Percentiles rank a stretch among this genome's conserved stretches.
Conservation (phyloP, 345 rosid genomes). For the Hibiscus trionum region DNA sequence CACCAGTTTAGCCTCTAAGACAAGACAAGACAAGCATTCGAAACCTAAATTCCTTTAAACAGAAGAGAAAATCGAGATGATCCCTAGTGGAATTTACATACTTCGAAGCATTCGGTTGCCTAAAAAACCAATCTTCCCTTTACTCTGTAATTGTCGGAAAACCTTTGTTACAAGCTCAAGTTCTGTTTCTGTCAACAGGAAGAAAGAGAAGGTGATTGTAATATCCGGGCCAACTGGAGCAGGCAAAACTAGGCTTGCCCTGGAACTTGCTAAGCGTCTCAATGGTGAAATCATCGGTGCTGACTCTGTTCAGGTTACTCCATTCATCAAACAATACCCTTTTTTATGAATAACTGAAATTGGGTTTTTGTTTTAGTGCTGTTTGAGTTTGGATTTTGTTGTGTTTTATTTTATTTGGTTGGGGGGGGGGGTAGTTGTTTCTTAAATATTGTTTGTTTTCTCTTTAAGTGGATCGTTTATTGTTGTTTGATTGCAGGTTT, state of each 20-base stretch:
- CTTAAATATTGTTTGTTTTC: background rate
- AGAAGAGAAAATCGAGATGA: conserved; percentile 19
- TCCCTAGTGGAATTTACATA: conserved; percentile 33
- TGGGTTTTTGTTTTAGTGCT: background rate
- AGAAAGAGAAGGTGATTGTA: conserved; percentile 65
- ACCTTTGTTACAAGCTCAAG: conserved; percentile 22
- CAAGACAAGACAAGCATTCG: too few relatives aligned
- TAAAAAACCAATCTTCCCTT: conserved; percentile 18
- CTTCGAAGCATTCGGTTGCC: conserved; percentile 43
- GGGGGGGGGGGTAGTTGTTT: too few relatives aligned
- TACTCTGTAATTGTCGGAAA: conserved; percentile 26
- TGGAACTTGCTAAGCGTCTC: conserved; percentile 86
- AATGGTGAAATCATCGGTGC: conserved; percentile 95
- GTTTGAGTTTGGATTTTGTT: background rate
- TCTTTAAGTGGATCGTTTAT: background rate
- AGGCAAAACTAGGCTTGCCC: conserved; percentile 74
- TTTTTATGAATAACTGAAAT: background rate
- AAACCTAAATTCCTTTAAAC: background rate
- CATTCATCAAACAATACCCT: background rate
- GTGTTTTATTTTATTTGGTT: background rate
- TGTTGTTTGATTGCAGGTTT: conserved; percentile 44
- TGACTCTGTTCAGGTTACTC: conserved; percentile 83
- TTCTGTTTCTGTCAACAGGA: conserved; percentile 19
- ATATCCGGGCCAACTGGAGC: conserved; percentile 93
- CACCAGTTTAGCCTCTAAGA: background rate